These are phyloP conservation scores for Pyrenophora tritici-repentis DNA, from an alignment of 2,329 filamentous ascomycete species.

Conservation along the genomic window DNA sequence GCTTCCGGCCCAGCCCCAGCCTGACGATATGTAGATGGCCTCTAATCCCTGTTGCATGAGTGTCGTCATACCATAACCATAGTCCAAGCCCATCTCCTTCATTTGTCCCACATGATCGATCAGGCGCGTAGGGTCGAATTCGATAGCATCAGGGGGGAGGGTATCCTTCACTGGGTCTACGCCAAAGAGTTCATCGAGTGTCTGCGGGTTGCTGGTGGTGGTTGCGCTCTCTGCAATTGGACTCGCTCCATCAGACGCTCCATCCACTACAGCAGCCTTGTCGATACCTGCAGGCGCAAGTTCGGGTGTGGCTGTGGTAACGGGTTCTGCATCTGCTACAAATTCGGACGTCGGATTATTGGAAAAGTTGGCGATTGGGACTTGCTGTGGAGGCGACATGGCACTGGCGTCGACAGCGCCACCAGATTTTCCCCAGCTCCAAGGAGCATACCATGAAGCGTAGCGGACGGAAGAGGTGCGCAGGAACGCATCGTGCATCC, in stretches of 20 bases:
- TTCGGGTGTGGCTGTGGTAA: conserved; percentile 41
- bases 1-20: conserved; percentile 81
- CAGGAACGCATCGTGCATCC: conserved; percentile 23
- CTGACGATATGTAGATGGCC: conserved; percentile 75
- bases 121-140: conserved; percentile 57
- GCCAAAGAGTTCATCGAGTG: conserved; percentile 30
- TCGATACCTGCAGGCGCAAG: conserved; percentile 46
- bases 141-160: conserved; percentile 10
- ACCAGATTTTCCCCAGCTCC: conserved; percentile 42
- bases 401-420: conserved; percentile 24
- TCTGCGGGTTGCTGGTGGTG: conserved; percentile 14
- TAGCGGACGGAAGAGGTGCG: conserved; percentile 33
- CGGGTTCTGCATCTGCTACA: conserved; percentile 21
- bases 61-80: conserved; percentile 78
- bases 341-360: conserved; percentile 15
- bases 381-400: conserved; percentile 17
- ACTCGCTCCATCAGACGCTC: conserved; percentile 22
- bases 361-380: conserved; percentile 30
- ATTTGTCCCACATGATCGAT: conserved; percentile 83
- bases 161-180: conserved; percentile 17
- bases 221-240: conserved; percentile 13
- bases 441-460: conserved; percentile 44
- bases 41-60: conserved; percentile 78
- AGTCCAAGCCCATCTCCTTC: conserved; percentile 81
- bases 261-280: conserved; percentile 31